Evolutionary conservation across 2,329 filamentous ascomycete species (phyloP).

Genomic region (Botryotinia convoluta): DNA sequence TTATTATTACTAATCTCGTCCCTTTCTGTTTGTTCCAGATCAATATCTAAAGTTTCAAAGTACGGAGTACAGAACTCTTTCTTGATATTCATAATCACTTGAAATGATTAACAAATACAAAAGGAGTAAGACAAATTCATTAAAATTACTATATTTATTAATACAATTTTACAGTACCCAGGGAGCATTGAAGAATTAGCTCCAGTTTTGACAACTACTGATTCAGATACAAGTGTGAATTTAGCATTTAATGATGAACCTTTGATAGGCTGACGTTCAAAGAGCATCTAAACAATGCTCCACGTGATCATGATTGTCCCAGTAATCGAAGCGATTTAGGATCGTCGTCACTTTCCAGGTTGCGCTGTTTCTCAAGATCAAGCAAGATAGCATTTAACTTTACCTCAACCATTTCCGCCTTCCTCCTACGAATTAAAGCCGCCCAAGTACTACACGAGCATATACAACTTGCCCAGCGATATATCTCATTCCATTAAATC

Average conservation of each 20-base stretch:
- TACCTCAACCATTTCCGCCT: neutral
- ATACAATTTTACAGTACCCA: neutral
- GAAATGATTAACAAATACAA: neutral
- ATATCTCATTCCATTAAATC: slow-evolving; percentile 15
- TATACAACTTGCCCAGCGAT: neutral
- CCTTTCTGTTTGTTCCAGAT: neutral
- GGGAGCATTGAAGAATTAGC: neutral
- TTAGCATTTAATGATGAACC: neutral
- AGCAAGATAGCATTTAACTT: slow-evolving; percentile 19
- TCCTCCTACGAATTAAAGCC: neutral
- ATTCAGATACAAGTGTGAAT: neutral
- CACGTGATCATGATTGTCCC: slow-evolving; percentile 19
- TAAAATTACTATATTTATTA: neutral
- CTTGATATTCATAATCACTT: neutral
- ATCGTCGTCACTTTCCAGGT: slow-evolving; percentile 21
- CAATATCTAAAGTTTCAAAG: slow-evolving; percentile 11
- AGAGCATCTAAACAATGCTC: neutral
- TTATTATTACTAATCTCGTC: neutral
- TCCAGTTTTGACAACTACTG: neutral
- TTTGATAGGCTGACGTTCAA: slow-evolving; percentile 6
- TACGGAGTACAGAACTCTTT: neutral
- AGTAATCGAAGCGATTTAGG: slow-evolving; percentile 13
- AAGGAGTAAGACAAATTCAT: neutral
- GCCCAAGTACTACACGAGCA: neutral
- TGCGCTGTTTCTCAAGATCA: slow-evolving; percentile 16